These are phyloP conservation scores for Pisolithus albus DNA, from an alignment of 768 basidiomycete species.

Conservation along the genomic window DNA sequence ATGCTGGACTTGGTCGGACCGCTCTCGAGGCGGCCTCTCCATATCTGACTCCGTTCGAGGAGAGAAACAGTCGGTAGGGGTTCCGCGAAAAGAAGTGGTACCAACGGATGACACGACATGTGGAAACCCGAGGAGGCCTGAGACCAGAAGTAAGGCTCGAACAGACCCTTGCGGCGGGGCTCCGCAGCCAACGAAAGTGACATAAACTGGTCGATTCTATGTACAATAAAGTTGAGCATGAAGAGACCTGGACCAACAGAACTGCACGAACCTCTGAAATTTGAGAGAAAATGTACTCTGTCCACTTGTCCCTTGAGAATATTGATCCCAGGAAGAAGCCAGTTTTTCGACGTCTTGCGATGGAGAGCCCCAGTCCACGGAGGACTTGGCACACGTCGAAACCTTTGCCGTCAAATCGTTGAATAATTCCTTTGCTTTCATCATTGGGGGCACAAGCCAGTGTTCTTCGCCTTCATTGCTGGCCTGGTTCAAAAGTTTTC, in stretches of 20 bases:
- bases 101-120: constrained; percentile 39
- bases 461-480: constrained; percentile 38
- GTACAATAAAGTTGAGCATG: not conserved
- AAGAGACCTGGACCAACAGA: not conserved
- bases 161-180: constrained; percentile 63
- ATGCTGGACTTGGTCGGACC: constrained; percentile 39
- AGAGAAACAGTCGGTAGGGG: constrained; percentile 61
- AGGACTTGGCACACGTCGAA: constrained; percentile 42
- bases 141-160: constrained; percentile 74
- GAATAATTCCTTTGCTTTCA: constrained; percentile 40
- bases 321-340: constrained; percentile 52
- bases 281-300: constrained; percentile 42
- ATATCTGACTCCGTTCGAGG: constrained; percentile 57
- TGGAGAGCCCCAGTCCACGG: constrained; percentile 33
- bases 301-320: constrained; percentile 31
- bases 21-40: constrained; percentile 66
- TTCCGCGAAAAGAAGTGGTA: constrained; percentile 72
- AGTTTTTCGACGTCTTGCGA: constrained; percentile 44
- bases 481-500: constrained; percentile 42
- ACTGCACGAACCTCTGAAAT: constrained; percentile 50
- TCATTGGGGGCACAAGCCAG: constrained; percentile 37
- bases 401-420: constrained; percentile 46
- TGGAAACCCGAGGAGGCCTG: constrained; percentile 33
- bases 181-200: constrained; percentile 71
- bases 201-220: constrained; percentile 71